phyloP scores from a whole-genome alignment of 2,329 filamentous ascomycete genomes.

The Xylariaceae sp. region DNA sequence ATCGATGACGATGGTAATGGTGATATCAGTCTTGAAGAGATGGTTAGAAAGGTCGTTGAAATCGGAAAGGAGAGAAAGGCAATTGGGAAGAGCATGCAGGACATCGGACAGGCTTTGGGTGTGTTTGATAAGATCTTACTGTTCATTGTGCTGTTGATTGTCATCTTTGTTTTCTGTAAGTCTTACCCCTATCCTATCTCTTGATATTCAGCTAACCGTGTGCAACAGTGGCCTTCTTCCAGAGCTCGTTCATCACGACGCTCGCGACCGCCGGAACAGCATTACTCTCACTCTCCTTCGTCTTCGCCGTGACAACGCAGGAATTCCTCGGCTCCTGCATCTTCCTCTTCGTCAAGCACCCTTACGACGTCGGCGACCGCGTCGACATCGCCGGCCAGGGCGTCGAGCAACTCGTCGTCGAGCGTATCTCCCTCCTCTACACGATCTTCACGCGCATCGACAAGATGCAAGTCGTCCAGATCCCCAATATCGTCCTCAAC shows the following conservation, averaged over 20 bases:
- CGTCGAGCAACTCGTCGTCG: constrained; percentile 68
- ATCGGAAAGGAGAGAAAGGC: constrained; percentile 82
- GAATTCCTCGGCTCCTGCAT: constrained; percentile 98
- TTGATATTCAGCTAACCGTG: constrained; percentile 8
- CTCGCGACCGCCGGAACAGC: constrained; percentile 87
- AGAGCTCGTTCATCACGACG: constrained; percentile 76
- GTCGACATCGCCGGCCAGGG: constrained; percentile 65
- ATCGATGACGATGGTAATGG: constrained; percentile 87
- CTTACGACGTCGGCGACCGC: constrained; percentile 91
- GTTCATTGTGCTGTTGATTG: constrained; percentile 72
- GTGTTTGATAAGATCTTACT: constrained; percentile 84
- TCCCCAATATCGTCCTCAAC: constrained; percentile 90
- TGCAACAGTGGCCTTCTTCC: constrained; percentile 72
- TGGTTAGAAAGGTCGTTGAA: constrained; percentile 81
- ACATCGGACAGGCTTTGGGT: constrained; percentile 89
- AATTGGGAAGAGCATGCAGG: constrained; percentile 89
- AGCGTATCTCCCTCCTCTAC: constrained; percentile 90
- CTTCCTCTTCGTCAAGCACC: constrained; percentile 98
- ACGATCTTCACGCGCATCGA: constrained; percentile 83
- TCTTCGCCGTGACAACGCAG: constrained; percentile 86
- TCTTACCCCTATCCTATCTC: constrained; percentile 17
- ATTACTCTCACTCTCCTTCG: constrained; percentile 90
- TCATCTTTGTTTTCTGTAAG: constrained; percentile 76
- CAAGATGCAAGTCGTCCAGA: constrained; percentile 72
- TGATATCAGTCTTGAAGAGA: constrained; percentile 92